Evolutionary conservation across 2,329 filamentous ascomycete genomes (phyloP).

Genomic region (Cercospora canescens): DNA sequence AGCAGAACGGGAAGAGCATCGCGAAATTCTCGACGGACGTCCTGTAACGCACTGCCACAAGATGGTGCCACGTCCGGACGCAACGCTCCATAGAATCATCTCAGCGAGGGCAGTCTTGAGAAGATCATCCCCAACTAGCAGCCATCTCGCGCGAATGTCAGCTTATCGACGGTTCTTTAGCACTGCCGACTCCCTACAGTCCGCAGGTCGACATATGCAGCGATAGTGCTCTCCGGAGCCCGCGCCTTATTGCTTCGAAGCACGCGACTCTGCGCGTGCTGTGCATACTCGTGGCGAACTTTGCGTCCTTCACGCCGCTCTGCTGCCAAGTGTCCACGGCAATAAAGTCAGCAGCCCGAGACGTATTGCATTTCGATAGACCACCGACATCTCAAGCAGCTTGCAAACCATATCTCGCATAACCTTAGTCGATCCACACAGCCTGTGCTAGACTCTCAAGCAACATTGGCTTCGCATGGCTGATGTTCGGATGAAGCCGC

Average conservation of each 20-base stretch:
- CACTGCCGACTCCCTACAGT: no score
- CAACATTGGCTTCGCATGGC: neutral
- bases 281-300: neutral
- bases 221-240: neutral
- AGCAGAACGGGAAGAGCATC: neutral
- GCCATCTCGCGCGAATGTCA: no score
- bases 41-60: neutral
- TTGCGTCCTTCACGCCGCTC: neutral
- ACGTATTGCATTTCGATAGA: no score
- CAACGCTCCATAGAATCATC: no score
- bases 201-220: no score
- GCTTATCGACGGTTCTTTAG: no score
- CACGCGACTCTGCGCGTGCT: neutral
- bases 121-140: no score
- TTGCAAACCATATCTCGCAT: neutral
- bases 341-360: no score
- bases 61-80: neutral
- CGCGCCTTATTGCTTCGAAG: neutral
- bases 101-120: no score
- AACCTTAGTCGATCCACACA: neutral
- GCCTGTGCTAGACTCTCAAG: neutral
- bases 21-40: neutral
- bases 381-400: neutral
- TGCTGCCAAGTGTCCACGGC: neutral
- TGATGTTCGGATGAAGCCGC: neutral